A percentile compares a stretch with the other conserved stretches of the same genome.
Conservation (phyloP, 305 asterid species). For the Galium porrigens region DNA sequence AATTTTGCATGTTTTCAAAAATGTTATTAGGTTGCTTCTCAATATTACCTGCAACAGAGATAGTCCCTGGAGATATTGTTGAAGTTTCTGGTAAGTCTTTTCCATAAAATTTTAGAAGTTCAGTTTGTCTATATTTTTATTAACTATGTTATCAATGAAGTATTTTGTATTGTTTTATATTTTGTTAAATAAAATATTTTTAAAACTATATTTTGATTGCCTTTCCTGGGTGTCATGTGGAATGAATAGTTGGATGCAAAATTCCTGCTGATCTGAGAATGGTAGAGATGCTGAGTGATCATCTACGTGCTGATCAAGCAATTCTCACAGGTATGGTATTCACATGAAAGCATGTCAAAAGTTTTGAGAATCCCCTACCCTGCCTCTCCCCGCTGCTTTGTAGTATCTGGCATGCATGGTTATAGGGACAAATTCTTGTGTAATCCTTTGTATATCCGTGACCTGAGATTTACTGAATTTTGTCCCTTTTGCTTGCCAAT, state of each 20-base stretch:
- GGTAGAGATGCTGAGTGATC: conserved; percentile 81
- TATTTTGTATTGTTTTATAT: conserved; percentile 5
- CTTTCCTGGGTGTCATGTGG: conserved; percentile 10
- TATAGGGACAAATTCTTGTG: background rate
- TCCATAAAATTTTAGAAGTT: conserved; percentile 13
- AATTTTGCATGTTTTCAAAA: conserved; percentile 16
- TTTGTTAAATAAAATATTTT: background rate
- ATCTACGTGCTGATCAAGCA: conserved; percentile 91
- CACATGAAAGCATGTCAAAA: conserved; percentile 2
- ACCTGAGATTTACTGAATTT: background rate
- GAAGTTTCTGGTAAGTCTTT: conserved; percentile 76
- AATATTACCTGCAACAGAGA: conserved; percentile 82
- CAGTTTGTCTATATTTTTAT: conserved; percentile 2
- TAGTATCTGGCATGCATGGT: background rate
- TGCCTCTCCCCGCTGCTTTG: background rate
- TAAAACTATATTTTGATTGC: background rate
- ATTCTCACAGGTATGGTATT: conserved; percentile 73
- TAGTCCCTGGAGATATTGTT: conserved; percentile 95
- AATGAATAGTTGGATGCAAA: conserved; percentile 79
- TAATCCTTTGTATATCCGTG: background rate
- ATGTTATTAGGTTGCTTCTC: conserved; percentile 66
- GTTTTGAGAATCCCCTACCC: too few relatives aligned
- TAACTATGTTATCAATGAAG: conserved; percentile 6
- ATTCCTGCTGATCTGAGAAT: conserved; percentile 96
- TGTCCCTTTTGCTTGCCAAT: background rate